These are phyloP conservation scores for Malus hybrid DNA, from an alignment of 331 rosid genomes.

Conservation along the genomic window DNA sequence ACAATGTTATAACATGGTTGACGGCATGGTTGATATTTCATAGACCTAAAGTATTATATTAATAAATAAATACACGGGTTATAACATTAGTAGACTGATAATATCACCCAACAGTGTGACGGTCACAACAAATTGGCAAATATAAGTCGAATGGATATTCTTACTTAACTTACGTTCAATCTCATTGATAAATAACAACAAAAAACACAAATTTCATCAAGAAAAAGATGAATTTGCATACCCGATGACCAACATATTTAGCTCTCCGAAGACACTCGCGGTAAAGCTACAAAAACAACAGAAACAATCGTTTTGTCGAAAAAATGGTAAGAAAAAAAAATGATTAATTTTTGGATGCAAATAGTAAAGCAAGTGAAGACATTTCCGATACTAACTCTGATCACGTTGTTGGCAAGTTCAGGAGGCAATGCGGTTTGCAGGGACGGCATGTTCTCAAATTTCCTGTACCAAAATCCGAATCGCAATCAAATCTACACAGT, in stretches of 20 bases:
- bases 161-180: not conserved
- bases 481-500: not conserved
- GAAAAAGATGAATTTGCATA: constrained; percentile 12
- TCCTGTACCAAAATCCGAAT: not conserved
- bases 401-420: constrained; percentile 89
- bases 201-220: not conserved
- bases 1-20: too few relatives aligned
- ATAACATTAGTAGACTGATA: too few relatives aligned
- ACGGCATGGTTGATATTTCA: too few relatives aligned
- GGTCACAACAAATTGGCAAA: too few relatives aligned
- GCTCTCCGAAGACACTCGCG: constrained; percentile 95
- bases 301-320: not conserved
- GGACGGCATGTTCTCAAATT: constrained; percentile 59
- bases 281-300: constrained; percentile 47
- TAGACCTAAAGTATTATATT: too few relatives aligned
- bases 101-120: too few relatives aligned
- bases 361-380: not conserved
- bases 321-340: not conserved
- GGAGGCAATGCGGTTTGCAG: constrained; percentile 91
- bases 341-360: not conserved
- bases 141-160: too few relatives aligned
- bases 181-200: not conserved
- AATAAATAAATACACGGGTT: too few relatives aligned
- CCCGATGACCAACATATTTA: constrained; percentile 76
- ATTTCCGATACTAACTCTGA: constrained; percentile 44